Evolutionary conservation across 495 filamentous ascomycete species (phyloP), one percentile per base, ranked within the genome.

Genomic region (Talaromyces proteolyticus): DNA sequence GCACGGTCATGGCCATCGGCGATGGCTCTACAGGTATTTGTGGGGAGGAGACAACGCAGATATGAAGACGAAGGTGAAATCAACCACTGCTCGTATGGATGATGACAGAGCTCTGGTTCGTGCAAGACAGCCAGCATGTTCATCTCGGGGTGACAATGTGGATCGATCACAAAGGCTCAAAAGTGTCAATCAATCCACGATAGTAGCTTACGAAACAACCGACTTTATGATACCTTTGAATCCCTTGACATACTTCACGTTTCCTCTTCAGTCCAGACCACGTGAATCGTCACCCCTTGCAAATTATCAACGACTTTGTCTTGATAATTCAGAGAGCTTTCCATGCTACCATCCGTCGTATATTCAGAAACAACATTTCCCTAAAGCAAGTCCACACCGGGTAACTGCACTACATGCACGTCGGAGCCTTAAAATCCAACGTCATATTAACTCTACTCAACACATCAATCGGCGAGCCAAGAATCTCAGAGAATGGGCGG

Each of bases 401-500:
- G 29, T 34, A 34, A 34, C 4, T 34, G 29, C 29, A 34, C 14
- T 8, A 14, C 29, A 14, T 8, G 29, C 8, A 14, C 29, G 29
- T 14, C 29, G 29, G 4, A 8, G 29, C 1, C 8, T 34, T 14
- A 34, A 34, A 34, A 34, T 8, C 8, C 8, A 4, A 34, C 4
- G 29, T 10, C 8, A 8, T 4, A 34, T 34, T 4, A 2, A 7
- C 6, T 20, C 38, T 41, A 7, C 6, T 16, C 12, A 17, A 22
- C 47, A 16, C 25, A 47, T 21, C 10, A 23, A 29, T 49, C 44
- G 26, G 8, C 44, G 18, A 37, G 26, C 19, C 12, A 47, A 37
- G 0, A 18, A 25, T 41, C 47, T 40, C 4, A 19, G 22, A 49
- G n/a, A 41, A 40, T 74, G 71, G 71, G 67, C 69, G 7, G 62